Conservation (phyloP, 2,329 filamentous ascomycete genomes). For the Colletotrichum kahawae region DNA sequence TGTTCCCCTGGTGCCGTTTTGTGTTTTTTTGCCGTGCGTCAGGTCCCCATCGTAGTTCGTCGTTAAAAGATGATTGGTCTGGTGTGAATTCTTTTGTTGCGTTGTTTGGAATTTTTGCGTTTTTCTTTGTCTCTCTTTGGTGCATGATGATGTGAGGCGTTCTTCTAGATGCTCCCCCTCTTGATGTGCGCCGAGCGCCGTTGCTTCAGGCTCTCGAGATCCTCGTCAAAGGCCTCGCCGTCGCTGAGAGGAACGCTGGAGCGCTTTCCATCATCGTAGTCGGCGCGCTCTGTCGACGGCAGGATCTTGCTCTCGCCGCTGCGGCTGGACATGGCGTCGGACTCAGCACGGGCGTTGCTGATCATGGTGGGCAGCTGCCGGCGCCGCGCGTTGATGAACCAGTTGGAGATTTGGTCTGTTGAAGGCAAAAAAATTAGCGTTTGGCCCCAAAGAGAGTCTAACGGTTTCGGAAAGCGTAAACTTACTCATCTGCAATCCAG, state of each 20-base stretch:
- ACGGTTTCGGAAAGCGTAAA: constrained; percentile 29
- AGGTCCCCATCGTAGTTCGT: constrained; percentile 13
- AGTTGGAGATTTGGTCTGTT: constrained; percentile 75
- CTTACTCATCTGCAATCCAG: constrained; percentile 79
- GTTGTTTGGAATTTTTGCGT: background rate
- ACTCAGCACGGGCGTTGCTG: constrained; percentile 58
- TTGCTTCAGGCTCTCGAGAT: constrained; percentile 38
- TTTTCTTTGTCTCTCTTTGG: background rate
- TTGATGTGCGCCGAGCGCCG: constrained; percentile 41
- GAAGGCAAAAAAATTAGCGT: constrained; percentile 21
- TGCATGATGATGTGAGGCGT: background rate
- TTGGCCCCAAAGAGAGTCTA: constrained; percentile 7
- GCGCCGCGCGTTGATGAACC: constrained; percentile 80
- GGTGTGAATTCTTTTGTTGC: constrained; percentile 2
- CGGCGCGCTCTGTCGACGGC: constrained; percentile 41
- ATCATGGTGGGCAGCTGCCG: constrained; percentile 68
- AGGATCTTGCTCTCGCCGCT: constrained; percentile 41
- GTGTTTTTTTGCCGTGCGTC: constrained; percentile 1
- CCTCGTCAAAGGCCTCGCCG: constrained; percentile 52
- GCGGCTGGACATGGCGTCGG: constrained; percentile 45
- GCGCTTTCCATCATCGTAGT: constrained; percentile 43
- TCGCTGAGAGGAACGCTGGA: constrained; percentile 49
- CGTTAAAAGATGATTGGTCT: constrained; percentile 16
- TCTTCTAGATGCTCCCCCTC: constrained; percentile 49
- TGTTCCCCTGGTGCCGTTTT: background rate